Evolutionary conservation across 192 early-diverging fungal genomes (phyloP), one percentile per base, ranked within the genome.

Genomic region (Coemansia sp.): DNA sequence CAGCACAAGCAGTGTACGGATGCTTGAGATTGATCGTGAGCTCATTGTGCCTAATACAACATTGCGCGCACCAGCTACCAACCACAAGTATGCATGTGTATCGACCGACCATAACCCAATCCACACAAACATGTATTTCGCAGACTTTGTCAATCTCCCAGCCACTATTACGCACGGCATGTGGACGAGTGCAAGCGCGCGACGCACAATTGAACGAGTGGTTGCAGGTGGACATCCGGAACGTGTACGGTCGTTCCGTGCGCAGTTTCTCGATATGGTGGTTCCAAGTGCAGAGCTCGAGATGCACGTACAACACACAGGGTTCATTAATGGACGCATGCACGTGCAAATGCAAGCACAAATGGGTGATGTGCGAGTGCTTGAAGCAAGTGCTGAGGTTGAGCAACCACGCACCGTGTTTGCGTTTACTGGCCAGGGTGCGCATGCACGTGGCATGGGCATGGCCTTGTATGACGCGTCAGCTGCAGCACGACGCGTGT

Each of bases 91-190:
- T 80, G 89, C 93, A 17, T 67, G 82, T 53, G 88, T 86, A 5
- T 95, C 93, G 8, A 88, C 88, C 25, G 95, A 97, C 68, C 87
- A 88, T 82, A 97, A 97, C 75, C 93, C 95, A 29, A 97, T 97
- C 70, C 95, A 97, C 83, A 91, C 92, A 60, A 93, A 89, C 84
- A 85, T 84, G 56, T 92, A 92, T 84, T 95, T 97, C 86, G 88
- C 94, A 56, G 89, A 92, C 62, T 71, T 91, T 10, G 93, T 90
- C 17, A 80, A 84, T 38, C 86, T 97, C 50, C 93, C 94, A 25
- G 92, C 89, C 29, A 93, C 93, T 22, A 97, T 97, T 62, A 93
- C 92, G 22, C 95, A 97, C 75, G 95, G 95, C 39, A 97, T 97
- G 95, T 97, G 94, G 94, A 97, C 93, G 21, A 88, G 86, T 58